Base-by-base conservation (phyloP, 768 basidiomycete species). In the Russula olivacea region DNA sequence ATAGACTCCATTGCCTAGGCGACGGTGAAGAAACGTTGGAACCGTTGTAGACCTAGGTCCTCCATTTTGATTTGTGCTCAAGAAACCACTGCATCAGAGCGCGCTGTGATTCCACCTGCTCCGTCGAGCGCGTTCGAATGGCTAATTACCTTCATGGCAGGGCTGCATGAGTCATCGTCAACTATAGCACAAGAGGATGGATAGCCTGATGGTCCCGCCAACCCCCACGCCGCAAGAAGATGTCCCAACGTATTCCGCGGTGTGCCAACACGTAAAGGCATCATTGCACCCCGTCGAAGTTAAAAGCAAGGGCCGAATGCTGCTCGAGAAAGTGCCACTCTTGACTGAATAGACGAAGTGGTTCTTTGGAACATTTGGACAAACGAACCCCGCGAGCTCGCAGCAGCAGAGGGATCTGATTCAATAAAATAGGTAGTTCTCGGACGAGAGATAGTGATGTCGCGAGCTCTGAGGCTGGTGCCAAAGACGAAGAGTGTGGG, bases 161-260 rank as follows among this genome's bases (percentile, higher is more conserved):
- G 79, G 3, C 76, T 78, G 2, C n/a, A 79, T 3, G 78, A 74
- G 59, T 64, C 66, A 12, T 66, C 68, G 21, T 57, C 65, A 48
- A 36, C 67, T 34, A 38, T 59, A 23, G 58, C 60, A 58, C 67
- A 61, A 52, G 63, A 82, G 57, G 70, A 75, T 41, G 62, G 32
- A 15, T 23, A 66, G 23, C 55, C 58, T 5, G 67, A 68, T 43
- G 54, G 50, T 14, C 64, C 67, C 1, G 63, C 65, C 14, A 70
- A 64, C 15, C 4, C 36, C 11, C 36, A 36, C 36, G 79, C 66
- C 80, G 91, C 48, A 32, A 32, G 30, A 32, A 5, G 30, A 32
- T n/a, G n/a, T 8, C 72, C 92, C 48, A 82, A 81, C n/a, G 88
- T 89, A 3, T 93, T 93, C 74, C n/a, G n/a, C n/a, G n/a, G n/a